Conservation (phyloP, 2,329 filamentous ascomycete species). For the Bisporella sp. region DNA sequence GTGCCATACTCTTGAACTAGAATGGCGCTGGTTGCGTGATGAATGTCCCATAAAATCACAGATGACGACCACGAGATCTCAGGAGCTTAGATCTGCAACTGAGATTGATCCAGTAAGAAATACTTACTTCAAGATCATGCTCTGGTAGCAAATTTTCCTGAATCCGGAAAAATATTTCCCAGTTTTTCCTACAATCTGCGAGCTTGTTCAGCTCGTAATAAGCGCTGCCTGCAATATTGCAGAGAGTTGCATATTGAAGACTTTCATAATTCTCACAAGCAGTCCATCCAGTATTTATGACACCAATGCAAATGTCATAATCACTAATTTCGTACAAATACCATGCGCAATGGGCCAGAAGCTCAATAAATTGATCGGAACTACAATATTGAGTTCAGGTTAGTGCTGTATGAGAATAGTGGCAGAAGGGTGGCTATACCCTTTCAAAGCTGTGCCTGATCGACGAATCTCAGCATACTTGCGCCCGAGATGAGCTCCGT, state of each 20-base stretch:
- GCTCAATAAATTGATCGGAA: constrained; percentile 7
- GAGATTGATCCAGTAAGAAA: neutral
- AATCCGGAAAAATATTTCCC: constrained; percentile 8
- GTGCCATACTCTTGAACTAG: neutral
- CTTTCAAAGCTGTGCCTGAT: neutral
- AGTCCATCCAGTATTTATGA: constrained; percentile 7
- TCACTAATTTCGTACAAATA: constrained; percentile 14
- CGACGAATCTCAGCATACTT: constrained; percentile 3
- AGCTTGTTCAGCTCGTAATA: constrained; percentile 15
- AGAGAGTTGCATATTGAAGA: constrained; percentile 8
- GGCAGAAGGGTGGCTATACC: neutral
- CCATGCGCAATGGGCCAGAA: constrained; percentile 11
- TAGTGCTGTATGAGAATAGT: neutral
- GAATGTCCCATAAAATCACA: no score
- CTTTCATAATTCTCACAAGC: constrained; percentile 12
- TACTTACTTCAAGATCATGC: constrained; percentile 5
- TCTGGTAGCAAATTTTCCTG: constrained; percentile 5
- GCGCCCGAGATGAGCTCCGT: constrained; percentile 11
- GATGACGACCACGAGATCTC: no score
- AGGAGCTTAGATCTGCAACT: no score
- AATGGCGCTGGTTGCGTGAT: no score
- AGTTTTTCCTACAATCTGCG: constrained; percentile 9
- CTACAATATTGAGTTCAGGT: neutral
- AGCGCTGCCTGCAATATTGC: constrained; percentile 4
- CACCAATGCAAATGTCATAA: constrained; percentile 6